These are phyloP conservation scores for Carex littledalei DNA, from an alignment of 176 grass and related monocot genomes.

Conservation along the genomic window DNA sequence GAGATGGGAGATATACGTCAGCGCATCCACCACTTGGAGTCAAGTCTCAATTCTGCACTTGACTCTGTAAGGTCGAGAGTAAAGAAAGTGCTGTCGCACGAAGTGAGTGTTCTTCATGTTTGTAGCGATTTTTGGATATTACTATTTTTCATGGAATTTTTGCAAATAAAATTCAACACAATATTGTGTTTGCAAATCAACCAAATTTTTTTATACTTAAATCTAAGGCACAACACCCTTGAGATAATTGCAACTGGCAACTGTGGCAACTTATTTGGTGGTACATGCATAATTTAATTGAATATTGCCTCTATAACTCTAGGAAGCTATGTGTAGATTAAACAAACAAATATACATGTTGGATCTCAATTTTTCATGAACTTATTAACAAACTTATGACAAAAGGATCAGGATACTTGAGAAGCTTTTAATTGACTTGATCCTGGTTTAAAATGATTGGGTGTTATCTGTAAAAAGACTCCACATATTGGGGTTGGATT, in stretches of 20 bases:
- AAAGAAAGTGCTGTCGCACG: conserved; percentile 41
- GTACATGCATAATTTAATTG: neutral
- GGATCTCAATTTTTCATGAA: neutral
- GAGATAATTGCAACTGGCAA: neutral
- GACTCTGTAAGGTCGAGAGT: conserved; percentile 61
- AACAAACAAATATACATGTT: neutral
- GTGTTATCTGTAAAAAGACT: neutral
- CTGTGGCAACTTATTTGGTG: neutral
- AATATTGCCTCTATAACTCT: neutral
- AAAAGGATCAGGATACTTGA: neutral
- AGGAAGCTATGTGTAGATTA: neutral
- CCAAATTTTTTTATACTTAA: neutral
- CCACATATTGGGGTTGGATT: neutral
- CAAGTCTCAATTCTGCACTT: conserved; percentile 56
- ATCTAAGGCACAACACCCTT: neutral
- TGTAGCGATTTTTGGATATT: neutral
- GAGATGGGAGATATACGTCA: conserved; percentile 56
- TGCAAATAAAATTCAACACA: conserved; percentile 18
- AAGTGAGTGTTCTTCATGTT: conserved; percentile 38
- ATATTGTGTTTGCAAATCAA: conserved; percentile 11
- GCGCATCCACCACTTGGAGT: conserved; percentile 66
- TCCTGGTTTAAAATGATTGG: neutral
- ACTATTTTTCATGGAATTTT: neutral
- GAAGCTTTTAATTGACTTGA: neutral
- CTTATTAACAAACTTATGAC: neutral